These are phyloP conservation scores for Raphidocelis subcapitata DNA, from an alignment of 139 green algal species.

Conservation along the genomic window DNA sequence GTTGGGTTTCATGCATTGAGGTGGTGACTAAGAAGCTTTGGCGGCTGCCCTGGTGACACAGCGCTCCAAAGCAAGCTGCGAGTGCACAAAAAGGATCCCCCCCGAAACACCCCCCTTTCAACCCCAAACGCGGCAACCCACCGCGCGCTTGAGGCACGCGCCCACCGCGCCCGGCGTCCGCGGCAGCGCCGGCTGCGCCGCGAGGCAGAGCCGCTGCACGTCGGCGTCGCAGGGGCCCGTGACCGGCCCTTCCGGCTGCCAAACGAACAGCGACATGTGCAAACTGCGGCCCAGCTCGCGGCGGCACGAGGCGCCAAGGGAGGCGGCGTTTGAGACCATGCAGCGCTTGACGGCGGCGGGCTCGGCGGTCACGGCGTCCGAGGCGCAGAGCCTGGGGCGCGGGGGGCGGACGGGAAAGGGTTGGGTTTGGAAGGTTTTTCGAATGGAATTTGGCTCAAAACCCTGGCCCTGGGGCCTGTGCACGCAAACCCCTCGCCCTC, in stretches of 20 bases:
- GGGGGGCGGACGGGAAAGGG: background rate
- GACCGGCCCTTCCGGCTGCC: constrained; percentile 46
- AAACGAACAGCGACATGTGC: constrained; percentile 86
- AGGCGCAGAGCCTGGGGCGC: constrained; percentile 24
- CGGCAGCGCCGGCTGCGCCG: constrained; percentile 28
- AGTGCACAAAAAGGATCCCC: too few species aligned
- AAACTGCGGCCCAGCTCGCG: constrained; percentile 74
- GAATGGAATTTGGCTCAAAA: background rate
- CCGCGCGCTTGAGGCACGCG: constrained; percentile 57
- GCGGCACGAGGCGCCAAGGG: constrained; percentile 52
- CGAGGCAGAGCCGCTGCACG: constrained; percentile 49
- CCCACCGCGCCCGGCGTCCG: constrained; percentile 53
- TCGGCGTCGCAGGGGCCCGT: constrained; percentile 76
- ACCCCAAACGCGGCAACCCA: too few species aligned
- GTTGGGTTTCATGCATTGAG: too few species aligned
- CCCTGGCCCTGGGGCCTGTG: background rate
- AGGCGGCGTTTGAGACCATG: constrained; percentile 49
- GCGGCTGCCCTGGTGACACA: too few species aligned
- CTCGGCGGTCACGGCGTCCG: constrained; percentile 21
- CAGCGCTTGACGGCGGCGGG: constrained; percentile 65
- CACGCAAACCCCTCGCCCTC: too few species aligned
- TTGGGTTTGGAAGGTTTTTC: background rate
- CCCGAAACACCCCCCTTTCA: too few species aligned
- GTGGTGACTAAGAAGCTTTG: too few species aligned
- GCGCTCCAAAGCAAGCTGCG: too few species aligned